phyloP scores from a whole-genome alignment of 108 stramenopile genomes.

The Parmales sp. region DNA sequence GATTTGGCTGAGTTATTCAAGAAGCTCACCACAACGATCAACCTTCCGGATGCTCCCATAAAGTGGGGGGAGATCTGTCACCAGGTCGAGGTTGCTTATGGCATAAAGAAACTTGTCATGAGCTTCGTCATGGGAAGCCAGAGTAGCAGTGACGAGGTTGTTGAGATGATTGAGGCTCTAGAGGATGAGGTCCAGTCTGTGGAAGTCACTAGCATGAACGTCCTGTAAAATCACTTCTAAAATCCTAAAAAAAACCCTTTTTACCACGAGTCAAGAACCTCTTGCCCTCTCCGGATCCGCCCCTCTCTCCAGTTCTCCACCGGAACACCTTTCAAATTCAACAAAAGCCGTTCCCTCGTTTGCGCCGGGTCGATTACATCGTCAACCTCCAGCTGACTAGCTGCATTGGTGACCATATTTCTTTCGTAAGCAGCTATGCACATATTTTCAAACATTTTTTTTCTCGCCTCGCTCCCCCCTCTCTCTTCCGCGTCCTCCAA shows the following conservation, averaged over 20 bases:
- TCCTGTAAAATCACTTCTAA: constrained; percentile 34
- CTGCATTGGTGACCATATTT: background rate
- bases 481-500: constrained; percentile 9
- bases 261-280: too few relatives aligned
- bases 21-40: constrained; percentile 32
- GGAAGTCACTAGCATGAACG: constrained; percentile 45
- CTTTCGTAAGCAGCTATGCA: background rate
- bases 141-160: constrained; percentile 32
- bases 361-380: constrained; percentile 18
- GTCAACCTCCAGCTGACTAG: constrained; percentile 16
- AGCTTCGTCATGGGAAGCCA: constrained; percentile 36
- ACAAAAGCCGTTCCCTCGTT: constrained; percentile 3
- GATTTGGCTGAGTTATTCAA: constrained; percentile 43
- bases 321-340: background rate
- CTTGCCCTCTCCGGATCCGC: too few relatives aligned
- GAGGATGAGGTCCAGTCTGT: constrained; percentile 47
- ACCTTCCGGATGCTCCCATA: constrained; percentile 33
- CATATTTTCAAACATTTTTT: constrained; percentile 1
- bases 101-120: constrained; percentile 44
- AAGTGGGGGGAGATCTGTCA: constrained; percentile 46
- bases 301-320: too few relatives aligned
- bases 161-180: constrained; percentile 34
- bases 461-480: constrained; percentile 11
- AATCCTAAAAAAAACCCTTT: background rate
- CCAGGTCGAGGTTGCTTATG: constrained; percentile 39